Evolutionary conservation across 495 filamentous ascomycete genomes (phyloP).

Genomic region (Aspergillus campestris): DNA sequence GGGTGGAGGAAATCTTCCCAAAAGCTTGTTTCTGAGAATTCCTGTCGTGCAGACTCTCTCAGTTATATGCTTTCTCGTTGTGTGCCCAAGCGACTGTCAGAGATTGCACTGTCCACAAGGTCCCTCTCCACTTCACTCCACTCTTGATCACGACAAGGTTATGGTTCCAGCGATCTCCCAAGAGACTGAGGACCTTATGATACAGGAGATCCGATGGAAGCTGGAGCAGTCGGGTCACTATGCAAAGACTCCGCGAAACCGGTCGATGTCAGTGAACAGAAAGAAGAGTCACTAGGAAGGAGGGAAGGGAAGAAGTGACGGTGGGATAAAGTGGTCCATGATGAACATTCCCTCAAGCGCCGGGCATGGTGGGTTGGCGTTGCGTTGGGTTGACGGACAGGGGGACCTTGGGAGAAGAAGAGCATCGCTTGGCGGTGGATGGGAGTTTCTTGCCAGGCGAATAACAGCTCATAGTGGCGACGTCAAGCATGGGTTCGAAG

Average conservation of each 20-base stretch:
- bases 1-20: not conserved
- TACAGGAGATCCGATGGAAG: not conserved
- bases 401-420: slow-evolving; percentile 19
- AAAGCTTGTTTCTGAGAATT: not conserved
- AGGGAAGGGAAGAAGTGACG: not conserved
- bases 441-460: no score
- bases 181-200: slow-evolving; percentile 12
- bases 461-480: not conserved
- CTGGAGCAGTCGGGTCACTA: not conserved
- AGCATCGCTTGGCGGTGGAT: no score
- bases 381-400: slow-evolving; percentile 6
- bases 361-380: not conserved
- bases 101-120: slow-evolving; percentile 7
- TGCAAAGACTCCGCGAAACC: no score
- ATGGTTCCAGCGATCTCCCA: not conserved
- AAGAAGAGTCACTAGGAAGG: not conserved
- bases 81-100: not conserved
- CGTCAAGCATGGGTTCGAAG: slow-evolving; percentile 7
- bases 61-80: slow-evolving; percentile 10
- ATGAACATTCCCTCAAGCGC: slow-evolving; percentile 1
- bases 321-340: slow-evolving; percentile 3
- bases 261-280: no score
- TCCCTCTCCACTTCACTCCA: slow-evolving; percentile 5
- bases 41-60: not conserved
- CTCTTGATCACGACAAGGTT: slow-evolving; percentile 1